Percentiles rank a stretch among this genome's conserved stretches.
These are phyloP conservation scores for Colletotrichum sp. DNA, from an alignment of 2,329 filamentous ascomycete species.

Conservation along the genomic window DNA sequence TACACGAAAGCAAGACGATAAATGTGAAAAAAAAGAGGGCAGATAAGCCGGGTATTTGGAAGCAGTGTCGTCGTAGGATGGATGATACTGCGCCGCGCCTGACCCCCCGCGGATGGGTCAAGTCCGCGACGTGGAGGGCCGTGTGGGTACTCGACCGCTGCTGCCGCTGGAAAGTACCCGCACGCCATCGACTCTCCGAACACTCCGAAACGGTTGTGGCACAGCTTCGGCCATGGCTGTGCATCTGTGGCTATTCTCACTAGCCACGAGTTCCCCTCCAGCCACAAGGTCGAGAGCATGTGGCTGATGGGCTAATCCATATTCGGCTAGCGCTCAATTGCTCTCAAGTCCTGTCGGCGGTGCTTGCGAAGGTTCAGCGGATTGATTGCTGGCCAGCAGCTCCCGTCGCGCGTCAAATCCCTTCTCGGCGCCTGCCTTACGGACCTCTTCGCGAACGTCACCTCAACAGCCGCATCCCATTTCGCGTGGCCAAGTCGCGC, in stretches of 20 bases:
- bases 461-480: neutral
- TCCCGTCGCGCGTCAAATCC: conserved; percentile 18
- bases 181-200: neutral
- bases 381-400: conserved; percentile 6
- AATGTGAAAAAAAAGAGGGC: neutral
- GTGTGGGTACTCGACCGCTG: neutral
- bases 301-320: neutral
- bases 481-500: neutral
- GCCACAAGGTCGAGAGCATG: neutral
- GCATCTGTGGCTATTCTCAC: neutral
- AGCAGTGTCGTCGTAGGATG: neutral
- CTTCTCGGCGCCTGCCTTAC: conserved; percentile 6
- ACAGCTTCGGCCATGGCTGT: neutral
- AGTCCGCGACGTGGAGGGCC: neutral
- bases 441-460: neutral
- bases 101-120: neutral
- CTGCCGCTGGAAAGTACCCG: neutral
- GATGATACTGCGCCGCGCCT: neutral
- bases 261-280: neutral
- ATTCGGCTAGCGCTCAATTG: neutral
- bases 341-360: neutral
- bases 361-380: neutral
- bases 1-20: neutral
- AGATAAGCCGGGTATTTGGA: neutral
- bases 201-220: neutral